Percentiles rank a stretch among this genome's conserved stretches.
These are phyloP conservation scores for Kluyveromyces aestuarii DNA, from an alignment of 805 yeast species.

Conservation along the genomic window DNA sequence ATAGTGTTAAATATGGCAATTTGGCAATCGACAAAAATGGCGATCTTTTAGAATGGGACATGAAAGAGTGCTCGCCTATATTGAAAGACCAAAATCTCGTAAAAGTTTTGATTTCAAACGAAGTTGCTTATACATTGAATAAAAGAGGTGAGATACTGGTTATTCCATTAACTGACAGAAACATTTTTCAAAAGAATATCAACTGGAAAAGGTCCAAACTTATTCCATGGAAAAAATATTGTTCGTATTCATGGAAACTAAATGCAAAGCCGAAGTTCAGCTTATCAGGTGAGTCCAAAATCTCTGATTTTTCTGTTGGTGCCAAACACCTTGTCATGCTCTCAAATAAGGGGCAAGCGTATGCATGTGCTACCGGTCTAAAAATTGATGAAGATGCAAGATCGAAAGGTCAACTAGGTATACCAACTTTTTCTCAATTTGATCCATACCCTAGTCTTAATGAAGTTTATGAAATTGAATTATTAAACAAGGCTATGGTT, in stretches of 20 bases:
- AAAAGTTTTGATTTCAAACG: constrained; percentile 42
- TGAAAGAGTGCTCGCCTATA: constrained; percentile 27
- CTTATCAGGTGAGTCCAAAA: constrained; percentile 39
- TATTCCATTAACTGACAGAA: constrained; percentile 22
- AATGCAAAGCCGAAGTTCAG: constrained; percentile 14
- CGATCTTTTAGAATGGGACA: constrained; percentile 60
- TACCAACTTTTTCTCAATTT: constrained; percentile 64
- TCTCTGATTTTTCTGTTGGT: constrained; percentile 50
- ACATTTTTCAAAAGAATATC: constrained; percentile 1
- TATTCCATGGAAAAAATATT: constrained; percentile 18
- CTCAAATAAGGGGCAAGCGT: constrained; percentile 51
- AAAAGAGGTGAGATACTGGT: constrained; percentile 27
- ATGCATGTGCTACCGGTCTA: constrained; percentile 51
- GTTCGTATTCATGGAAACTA: constrained; percentile 15
- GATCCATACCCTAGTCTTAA: constrained; percentile 42
- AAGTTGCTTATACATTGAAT: constrained; percentile 41
- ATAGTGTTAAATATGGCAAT: constrained; percentile 18
- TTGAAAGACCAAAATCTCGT: constrained; percentile 39
- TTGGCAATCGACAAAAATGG: constrained; percentile 62
- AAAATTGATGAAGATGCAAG: constrained; percentile 26
- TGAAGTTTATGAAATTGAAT: constrained; percentile 37
- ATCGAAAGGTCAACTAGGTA: constrained; percentile 74
- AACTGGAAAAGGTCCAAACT: constrained; percentile 12
- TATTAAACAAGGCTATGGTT: constrained; percentile 18
- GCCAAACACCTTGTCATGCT: constrained; percentile 57